Percentiles rank a stretch among this genome's conserved stretches.
Evolutionary conservation across 805 yeast genomes (phyloP).

Genomic region (Kluyveromyces siamensis): DNA sequence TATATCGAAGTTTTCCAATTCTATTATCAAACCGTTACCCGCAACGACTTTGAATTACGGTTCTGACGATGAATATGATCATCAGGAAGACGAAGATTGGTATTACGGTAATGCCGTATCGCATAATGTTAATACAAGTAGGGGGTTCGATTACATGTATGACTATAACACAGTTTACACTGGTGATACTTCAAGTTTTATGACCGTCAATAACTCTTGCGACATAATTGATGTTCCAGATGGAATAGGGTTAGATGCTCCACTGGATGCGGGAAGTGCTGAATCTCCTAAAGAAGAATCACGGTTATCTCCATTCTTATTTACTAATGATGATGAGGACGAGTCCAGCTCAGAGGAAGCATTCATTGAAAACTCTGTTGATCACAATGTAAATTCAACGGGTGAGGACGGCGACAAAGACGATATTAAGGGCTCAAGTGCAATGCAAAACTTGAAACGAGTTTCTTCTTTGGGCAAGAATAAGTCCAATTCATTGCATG

Average conservation of each 20-base stretch:
- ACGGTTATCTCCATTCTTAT: conserved; percentile 6
- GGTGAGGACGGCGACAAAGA: not conserved
- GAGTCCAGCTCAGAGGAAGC: conserved; percentile 25
- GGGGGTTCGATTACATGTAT: conserved; percentile 72
- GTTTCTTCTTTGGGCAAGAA: conserved; percentile 23
- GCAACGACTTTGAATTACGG: conserved; percentile 79
- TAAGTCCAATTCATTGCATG: conserved; percentile 17
- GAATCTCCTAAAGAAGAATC: conserved; percentile 1
- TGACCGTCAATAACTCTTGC: conserved; percentile 25
- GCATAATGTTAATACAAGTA: conserved; percentile 60
- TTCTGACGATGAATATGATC: conserved; percentile 51
- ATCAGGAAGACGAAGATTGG: conserved; percentile 31
- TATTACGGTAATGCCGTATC: conserved; percentile 46
- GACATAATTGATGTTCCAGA: conserved; percentile 30
- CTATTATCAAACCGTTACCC: conserved; percentile 73
- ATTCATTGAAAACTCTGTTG: conserved; percentile 19
- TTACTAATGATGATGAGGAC: conserved; percentile 13
- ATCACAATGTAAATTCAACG: conserved; percentile 1
- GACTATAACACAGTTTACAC: conserved; percentile 74
- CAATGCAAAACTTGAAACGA: conserved; percentile 15
- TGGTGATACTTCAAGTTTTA: conserved; percentile 33
- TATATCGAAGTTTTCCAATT: conserved; percentile 14
- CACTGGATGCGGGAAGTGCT: conserved; percentile 21
- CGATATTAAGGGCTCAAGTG: conserved; percentile 6
- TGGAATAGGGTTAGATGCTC: conserved; percentile 25